Evolutionary conservation across 2,329 filamentous ascomycete species (phyloP).

Genomic region (Aspergillus hortae): DNA sequence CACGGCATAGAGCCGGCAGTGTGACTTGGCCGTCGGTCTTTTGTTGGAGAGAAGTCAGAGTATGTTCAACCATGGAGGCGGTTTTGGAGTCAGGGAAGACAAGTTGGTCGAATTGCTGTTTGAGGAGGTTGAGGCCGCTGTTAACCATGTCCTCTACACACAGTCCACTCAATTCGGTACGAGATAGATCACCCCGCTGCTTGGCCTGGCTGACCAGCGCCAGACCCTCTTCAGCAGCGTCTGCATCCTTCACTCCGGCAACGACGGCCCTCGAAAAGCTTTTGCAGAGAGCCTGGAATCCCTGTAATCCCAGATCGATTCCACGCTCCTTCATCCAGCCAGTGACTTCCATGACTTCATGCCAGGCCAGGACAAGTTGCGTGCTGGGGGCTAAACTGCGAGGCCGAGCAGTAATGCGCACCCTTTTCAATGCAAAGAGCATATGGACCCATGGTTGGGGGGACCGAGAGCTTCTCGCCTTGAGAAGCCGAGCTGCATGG

Average conservation of each 20-base stretch:
- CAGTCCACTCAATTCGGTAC: slow-evolving; percentile 3
- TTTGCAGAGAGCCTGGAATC: slow-evolving; percentile 34
- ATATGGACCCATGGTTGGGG: slow-evolving; percentile 36
- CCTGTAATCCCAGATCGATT: slow-evolving; percentile 28
- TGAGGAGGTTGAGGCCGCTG: slow-evolving; percentile 30
- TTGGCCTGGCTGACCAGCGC: slow-evolving; percentile 19
- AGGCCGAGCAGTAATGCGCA: slow-evolving; percentile 18
- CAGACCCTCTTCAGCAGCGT: slow-evolving; percentile 25
- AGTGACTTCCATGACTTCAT: slow-evolving; percentile 30
- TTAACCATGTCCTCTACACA: slow-evolving; percentile 28
- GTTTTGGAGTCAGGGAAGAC: slow-evolving; percentile 27
- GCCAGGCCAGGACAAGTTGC: slow-evolving; percentile 37
- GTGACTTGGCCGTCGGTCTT: slow-evolving; percentile 8
- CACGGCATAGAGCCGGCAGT: slow-evolving; percentile 31
- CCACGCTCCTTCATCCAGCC: slow-evolving; percentile 32
- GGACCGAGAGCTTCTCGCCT: slow-evolving; percentile 24
- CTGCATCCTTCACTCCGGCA: slow-evolving; percentile 26
- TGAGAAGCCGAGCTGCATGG: slow-evolving; percentile 37
- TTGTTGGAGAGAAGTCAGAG: background rate
- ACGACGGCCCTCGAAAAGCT: slow-evolving; percentile 34
- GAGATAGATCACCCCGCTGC: slow-evolving; percentile 5
- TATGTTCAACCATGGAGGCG: slow-evolving; percentile 17
- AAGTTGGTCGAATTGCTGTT: slow-evolving; percentile 33
- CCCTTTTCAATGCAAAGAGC: slow-evolving; percentile 27
- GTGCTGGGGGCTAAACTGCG: slow-evolving; percentile 18